phyloP scores from a whole-genome alignment of 2,329 filamentous ascomycete genomes.

The Didymella sp. region DNA sequence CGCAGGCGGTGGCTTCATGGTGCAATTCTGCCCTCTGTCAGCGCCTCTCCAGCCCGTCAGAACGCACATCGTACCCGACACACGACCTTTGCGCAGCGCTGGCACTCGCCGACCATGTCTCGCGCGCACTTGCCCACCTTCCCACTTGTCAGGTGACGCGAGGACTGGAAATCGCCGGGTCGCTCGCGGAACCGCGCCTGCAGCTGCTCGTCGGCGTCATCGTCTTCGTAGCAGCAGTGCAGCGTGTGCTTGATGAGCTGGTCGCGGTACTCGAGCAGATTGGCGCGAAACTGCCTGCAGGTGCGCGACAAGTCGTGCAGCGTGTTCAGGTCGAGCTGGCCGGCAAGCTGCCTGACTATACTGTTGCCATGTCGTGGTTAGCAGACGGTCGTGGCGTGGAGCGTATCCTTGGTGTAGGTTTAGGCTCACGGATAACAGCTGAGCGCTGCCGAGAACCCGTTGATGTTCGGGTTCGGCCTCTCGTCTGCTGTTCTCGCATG shows the following conservation, averaged over 20 bases:
- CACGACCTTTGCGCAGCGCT: slow-evolving; percentile 76
- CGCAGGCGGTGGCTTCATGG: slow-evolving; percentile 78
- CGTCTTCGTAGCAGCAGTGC: slow-evolving; percentile 76
- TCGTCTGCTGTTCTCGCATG: slow-evolving; percentile 27
- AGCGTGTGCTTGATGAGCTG: slow-evolving; percentile 77
- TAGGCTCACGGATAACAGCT: slow-evolving; percentile 72
- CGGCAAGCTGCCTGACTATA: slow-evolving; percentile 76
- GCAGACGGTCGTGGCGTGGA: slow-evolving; percentile 37
- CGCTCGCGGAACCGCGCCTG: slow-evolving; percentile 53
- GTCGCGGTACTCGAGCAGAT: slow-evolving; percentile 78
- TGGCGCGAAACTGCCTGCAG: slow-evolving; percentile 78
- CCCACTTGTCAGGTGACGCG: slow-evolving; percentile 59
- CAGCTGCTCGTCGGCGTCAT: slow-evolving; percentile 55
- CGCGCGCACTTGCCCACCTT: slow-evolving; percentile 82
- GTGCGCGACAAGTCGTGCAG: slow-evolving; percentile 83
- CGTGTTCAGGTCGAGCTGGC: slow-evolving; percentile 83
- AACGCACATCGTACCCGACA: slow-evolving; percentile 72
- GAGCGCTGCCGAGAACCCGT: slow-evolving; percentile 67
- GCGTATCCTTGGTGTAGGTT: slow-evolving; percentile 41
- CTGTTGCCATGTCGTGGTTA: slow-evolving; percentile 58
- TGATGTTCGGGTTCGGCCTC: slow-evolving; percentile 61
- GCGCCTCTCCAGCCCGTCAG: slow-evolving; percentile 5
- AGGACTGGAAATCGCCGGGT: slow-evolving; percentile 14
- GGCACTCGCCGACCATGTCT: slow-evolving; percentile 85
- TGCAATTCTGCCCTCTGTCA: slow-evolving; percentile 74